These are phyloP conservation scores for Parmales sp. DNA, from an alignment of 108 stramenopile species.

Conservation along the genomic window DNA sequence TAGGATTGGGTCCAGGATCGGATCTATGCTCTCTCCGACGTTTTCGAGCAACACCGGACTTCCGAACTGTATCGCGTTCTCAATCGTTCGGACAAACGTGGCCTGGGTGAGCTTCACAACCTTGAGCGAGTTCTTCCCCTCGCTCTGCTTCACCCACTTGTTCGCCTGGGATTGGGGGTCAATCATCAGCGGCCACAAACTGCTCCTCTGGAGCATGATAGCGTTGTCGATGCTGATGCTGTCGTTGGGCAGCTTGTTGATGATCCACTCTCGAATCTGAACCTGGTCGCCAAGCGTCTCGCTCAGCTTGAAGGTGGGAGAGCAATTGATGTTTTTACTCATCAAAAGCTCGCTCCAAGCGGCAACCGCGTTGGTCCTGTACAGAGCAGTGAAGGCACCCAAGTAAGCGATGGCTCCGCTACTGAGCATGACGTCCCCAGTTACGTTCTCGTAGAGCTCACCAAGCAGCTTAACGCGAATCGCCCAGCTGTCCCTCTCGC, in stretches of 20 bases:
- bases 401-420: slow-evolving; percentile 83
- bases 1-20: slow-evolving; percentile 48
- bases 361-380: slow-evolving; percentile 49
- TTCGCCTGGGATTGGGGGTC: slow-evolving; percentile 60
- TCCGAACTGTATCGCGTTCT: slow-evolving; percentile 47
- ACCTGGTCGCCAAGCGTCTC: slow-evolving; percentile 47
- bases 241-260: slow-evolving; percentile 43
- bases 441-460: slow-evolving; percentile 36
- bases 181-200: slow-evolving; percentile 59
- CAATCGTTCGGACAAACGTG: slow-evolving; percentile 42
- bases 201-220: slow-evolving; percentile 37
- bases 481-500: slow-evolving; percentile 81
- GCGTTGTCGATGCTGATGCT: slow-evolving; percentile 45
- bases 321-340: slow-evolving; percentile 26
- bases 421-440: slow-evolving; percentile 81
- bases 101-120: slow-evolving; percentile 41
- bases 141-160: slow-evolving; percentile 46
- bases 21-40: slow-evolving; percentile 43
- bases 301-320: slow-evolving; percentile 20
- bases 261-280: slow-evolving; percentile 46
- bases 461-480: slow-evolving; percentile 40
- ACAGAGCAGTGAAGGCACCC: slow-evolving; percentile 73
- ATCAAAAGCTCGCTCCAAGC: slow-evolving; percentile 42
- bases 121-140: slow-evolving; percentile 24
- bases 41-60: slow-evolving; percentile 49